Percentiles rank a stretch among this genome's conserved stretches.
Evolutionary conservation across 352 stramenopile species (phyloP).

Genomic region (Peronospora tabacina): DNA sequence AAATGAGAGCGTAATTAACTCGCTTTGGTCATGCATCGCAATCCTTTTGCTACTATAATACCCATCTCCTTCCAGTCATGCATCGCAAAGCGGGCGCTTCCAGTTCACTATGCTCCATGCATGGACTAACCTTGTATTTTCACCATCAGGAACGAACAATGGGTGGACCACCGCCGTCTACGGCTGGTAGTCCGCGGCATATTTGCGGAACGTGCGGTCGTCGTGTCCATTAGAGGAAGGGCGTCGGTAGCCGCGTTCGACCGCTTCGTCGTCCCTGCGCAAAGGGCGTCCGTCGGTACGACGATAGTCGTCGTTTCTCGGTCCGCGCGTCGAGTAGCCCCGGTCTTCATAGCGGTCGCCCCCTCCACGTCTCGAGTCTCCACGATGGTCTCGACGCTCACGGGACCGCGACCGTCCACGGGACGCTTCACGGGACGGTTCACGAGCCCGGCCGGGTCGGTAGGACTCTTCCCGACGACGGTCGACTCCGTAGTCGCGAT

Average conservation of each 20-base stretch:
- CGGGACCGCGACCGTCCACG: slow-evolving; percentile 16
- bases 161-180: slow-evolving; percentile 12
- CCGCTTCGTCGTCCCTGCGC: slow-evolving; percentile 25
- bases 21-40: neutral
- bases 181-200: slow-evolving; percentile 38
- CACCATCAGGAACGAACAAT: slow-evolving; percentile 3
- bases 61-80: slow-evolving; percentile 2
- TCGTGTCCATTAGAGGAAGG: slow-evolving; percentile 38
- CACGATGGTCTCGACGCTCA: slow-evolving; percentile 24
- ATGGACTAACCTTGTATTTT: slow-evolving; percentile 12
- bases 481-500: slow-evolving; percentile 9
- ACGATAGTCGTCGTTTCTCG: slow-evolving; percentile 18
- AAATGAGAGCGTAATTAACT: slow-evolving; percentile 23
- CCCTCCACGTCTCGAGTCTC: slow-evolving; percentile 15
- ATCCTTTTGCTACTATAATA: slow-evolving; percentile 19
- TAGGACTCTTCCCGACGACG: slow-evolving; percentile 17
- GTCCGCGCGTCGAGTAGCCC: slow-evolving; percentile 22
- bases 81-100: neutral
- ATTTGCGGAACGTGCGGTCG: slow-evolving; percentile 46
- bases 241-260: slow-evolving; percentile 37
- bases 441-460: slow-evolving; percentile 15
- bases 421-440: slow-evolving; percentile 1
- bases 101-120: neutral
- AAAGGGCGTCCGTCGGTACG: slow-evolving; percentile 14
- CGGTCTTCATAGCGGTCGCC: slow-evolving; percentile 33